These are phyloP conservation scores for Cucurbita maxima DNA, from an alignment of 306 rosid genomes.

Conservation along the genomic window DNA sequence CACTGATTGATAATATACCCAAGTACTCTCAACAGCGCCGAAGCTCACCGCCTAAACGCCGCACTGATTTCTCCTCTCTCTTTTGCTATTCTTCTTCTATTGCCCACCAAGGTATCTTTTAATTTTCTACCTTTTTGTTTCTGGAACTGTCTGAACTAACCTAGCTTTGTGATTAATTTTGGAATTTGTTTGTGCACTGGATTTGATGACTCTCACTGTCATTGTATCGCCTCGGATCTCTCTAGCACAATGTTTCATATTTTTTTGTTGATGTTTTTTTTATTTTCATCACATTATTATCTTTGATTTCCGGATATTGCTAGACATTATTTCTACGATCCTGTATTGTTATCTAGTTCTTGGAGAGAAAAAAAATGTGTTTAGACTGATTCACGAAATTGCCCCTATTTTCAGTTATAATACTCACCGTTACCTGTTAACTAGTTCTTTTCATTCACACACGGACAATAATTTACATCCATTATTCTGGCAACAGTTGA, in stretches of 20 bases:
- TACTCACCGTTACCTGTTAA: background rate
- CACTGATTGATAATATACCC: conserved; percentile 18
- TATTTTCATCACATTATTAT: background rate
- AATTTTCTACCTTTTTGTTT: background rate
- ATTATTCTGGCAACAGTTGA: background rate
- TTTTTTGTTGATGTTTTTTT: background rate
- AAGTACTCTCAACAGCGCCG: conserved; percentile 48
- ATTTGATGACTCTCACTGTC: background rate
- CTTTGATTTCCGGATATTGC: background rate
- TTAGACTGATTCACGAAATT: background rate
- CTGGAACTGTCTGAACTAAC: background rate
- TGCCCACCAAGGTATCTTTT: conserved; percentile 14
- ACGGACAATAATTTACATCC: background rate
- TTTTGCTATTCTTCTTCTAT: conserved; percentile 9
- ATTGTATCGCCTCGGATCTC: no score
- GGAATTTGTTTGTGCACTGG: background rate
- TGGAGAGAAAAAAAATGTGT: background rate
- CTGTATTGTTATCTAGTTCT: background rate
- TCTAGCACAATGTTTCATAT: no score
- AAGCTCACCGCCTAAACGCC: conserved; percentile 56
- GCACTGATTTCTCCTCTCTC: conserved; percentile 32
- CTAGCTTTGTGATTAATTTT: background rate
- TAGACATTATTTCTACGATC: background rate
- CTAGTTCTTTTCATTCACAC: background rate
- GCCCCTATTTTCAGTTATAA: background rate